phyloP scores from a whole-genome alignment of 176 grass and related monocot species.

The Alloteropsis semialata region DNA sequence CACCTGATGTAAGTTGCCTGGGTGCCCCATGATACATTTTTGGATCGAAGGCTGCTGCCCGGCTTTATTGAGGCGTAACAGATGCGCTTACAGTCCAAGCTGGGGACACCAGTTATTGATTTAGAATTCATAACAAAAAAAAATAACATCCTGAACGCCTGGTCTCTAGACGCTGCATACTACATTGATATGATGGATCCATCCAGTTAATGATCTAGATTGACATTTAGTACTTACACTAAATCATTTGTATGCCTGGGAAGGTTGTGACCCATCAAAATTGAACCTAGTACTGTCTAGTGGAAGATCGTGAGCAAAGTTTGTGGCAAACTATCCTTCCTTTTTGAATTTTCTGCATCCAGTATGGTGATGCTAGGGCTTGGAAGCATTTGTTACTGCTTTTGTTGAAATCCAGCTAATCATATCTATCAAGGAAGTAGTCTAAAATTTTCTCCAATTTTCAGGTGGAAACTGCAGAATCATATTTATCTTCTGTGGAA shows the following conservation, averaged over 20 bases:
- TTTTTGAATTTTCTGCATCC: background rate
- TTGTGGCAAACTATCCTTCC: background rate
- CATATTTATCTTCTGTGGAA: constrained; percentile 62
- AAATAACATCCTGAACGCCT: no score
- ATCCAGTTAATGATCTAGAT: background rate
- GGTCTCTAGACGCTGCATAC: no score
- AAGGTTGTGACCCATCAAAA: background rate
- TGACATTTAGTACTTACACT: background rate
- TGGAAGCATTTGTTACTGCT: constrained; percentile 6
- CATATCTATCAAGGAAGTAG: constrained; percentile 14
- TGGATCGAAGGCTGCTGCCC: no score
- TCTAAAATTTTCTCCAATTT: constrained; percentile 4
- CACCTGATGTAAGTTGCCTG: background rate
- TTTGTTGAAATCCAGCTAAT: background rate
- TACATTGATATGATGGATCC: background rate
- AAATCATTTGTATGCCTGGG: background rate
- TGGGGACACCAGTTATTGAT: no score
- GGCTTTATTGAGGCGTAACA: no score
- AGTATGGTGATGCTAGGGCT: constrained; percentile 1
- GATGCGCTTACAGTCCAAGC: no score
- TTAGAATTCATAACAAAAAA: no score
- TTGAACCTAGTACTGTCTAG: background rate
- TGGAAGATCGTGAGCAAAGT: background rate
- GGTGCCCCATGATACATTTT: background rate
- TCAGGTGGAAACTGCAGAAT: constrained; percentile 90